Evolutionary conservation across 805 yeast species (phyloP), one percentile per base, ranked within the genome.

Genomic region (Starmerella floricola): DNA sequence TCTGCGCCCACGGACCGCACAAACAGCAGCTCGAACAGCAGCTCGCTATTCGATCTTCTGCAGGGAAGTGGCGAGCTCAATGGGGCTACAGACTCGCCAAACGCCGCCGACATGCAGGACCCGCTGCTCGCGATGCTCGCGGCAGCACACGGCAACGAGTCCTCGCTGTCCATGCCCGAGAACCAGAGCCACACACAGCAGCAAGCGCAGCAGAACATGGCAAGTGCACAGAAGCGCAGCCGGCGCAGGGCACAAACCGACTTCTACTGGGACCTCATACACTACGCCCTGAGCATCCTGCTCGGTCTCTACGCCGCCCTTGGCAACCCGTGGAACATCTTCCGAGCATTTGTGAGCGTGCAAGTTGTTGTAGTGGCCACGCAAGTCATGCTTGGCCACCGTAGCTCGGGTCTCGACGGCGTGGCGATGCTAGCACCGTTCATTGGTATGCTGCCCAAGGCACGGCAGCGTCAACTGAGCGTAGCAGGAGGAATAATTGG

Each of bases 391-490:
- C 29, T 54, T 10, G 62, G 58, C 19, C 52, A 47, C 32, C 45
- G 46, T 24, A 42, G 49, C 15, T 48, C 38, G 13, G 50, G 44
- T 11, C 17, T 55, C 8, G 48, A 55, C 17, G 46, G 50, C 19
- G 40, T 50, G 36, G 41, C 59, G 11, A 35, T 42, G 26, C 34
- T 57, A 17, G 52, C 51, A 12, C 51, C 53, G 8, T 38, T 60
- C 32, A 46, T 59, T 5, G 45, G 46, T 11, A 54, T 55, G 49
- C 47, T 60, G 27, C 63, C 63, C 2, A 38, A 34, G 15, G 50
- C 51, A 12, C 53, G 55, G 37, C 47, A 50, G 27, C 40, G 45
- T 16, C 56, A 55, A 41, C 34, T 56, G 38, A 13, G 48, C 46
- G 12, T 42, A 42, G 46, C 50, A 33, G 45, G 44, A 38, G 19